Evolutionary conservation across 2,329 filamentous ascomycete genomes (phyloP), one percentile per base, ranked within the genome.

Genomic region (Ceratocystis smalleyi): DNA sequence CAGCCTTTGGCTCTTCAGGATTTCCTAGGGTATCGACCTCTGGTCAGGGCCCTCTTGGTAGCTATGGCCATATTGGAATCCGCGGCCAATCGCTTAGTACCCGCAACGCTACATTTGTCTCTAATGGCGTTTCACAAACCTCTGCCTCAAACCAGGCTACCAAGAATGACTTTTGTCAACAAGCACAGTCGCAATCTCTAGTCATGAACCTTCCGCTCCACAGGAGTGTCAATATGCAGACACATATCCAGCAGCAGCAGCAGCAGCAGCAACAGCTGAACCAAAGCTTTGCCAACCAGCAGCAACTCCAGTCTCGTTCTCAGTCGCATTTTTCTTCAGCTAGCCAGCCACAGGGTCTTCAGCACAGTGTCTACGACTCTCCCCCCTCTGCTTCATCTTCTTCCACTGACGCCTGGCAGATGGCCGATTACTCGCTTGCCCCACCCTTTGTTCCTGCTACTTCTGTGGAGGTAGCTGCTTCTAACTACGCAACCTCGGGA

Each of bases 361-460:
- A 57, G 27, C 54, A 57, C n/a, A 35, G 32, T 32, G 8, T 40
- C 19, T 32, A 57, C 45, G 19, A 45, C 17, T 60, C 55, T 40
- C 22, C 45, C 3, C 45, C 43, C 47, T 51, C 61, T n/a, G 43
- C 35, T 12, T 54, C 45, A 19, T 24, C 55, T 22, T 49, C 57
- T 10, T 49, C 43, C 5, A 27, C 57, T 8, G 27, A 54, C 47
- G 43, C 51, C 35, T 63, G 62, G 62, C 47, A 47, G 32, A 35
- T 51, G 43, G 19, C 57, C 24, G 43, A 55, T 24, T n/a, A 17
- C 12, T 19, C 57, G 2, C 51, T 61, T 24, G 43, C 57, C 27
- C 59, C 63, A 24, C 51, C 63, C n/a, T 64, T 64, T 55, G 63
- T 54, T 10, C 63, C 63, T 54, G 32, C 54, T 54, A 55, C 22